phyloP scores from a whole-genome alignment of 441 rosid species.

The Brassica balearica region DNA sequence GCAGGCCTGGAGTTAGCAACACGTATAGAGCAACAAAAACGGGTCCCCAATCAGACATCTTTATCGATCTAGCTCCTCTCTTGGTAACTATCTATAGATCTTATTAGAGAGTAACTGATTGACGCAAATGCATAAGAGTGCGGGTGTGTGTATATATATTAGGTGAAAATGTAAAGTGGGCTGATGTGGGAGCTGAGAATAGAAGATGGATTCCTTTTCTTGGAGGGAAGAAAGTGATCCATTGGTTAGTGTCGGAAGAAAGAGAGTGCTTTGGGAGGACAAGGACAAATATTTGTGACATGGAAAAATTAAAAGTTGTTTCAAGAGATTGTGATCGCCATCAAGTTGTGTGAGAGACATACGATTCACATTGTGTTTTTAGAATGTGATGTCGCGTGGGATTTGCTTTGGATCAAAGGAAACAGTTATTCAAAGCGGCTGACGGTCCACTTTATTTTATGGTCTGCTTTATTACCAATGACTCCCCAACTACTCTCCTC shows the following conservation, averaged over 20 bases:
- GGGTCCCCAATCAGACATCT: too few species aligned
- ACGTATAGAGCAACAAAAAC: too few species aligned
- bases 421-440: not conserved
- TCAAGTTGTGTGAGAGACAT: slow-evolving; percentile 21
- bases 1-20: too few species aligned
- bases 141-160: slow-evolving; percentile 25
- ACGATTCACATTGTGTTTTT: slow-evolving; percentile 9
- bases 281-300: slow-evolving; percentile 32
- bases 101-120: not conserved
- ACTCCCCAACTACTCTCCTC: not conserved
- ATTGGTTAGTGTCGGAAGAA: slow-evolving; percentile 25
- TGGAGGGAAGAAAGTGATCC: too few species aligned
- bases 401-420: slow-evolving; percentile 36
- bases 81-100: not conserved
- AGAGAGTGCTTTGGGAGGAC: slow-evolving; percentile 39
- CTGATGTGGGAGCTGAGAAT: not conserved
- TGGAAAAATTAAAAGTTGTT: slow-evolving; percentile 11
- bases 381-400: slow-evolving; percentile 43
- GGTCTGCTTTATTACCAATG: not conserved
- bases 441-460: not conserved
- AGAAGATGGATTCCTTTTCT: slow-evolving; percentile 18
- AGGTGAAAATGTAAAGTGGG: not conserved
- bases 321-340: slow-evolving; percentile 9
- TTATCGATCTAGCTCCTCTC: not conserved
- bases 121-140: slow-evolving; percentile 1